Conservation (phyloP, 495 filamentous ascomycete species). For the Penicillium bialowiezense region DNA sequence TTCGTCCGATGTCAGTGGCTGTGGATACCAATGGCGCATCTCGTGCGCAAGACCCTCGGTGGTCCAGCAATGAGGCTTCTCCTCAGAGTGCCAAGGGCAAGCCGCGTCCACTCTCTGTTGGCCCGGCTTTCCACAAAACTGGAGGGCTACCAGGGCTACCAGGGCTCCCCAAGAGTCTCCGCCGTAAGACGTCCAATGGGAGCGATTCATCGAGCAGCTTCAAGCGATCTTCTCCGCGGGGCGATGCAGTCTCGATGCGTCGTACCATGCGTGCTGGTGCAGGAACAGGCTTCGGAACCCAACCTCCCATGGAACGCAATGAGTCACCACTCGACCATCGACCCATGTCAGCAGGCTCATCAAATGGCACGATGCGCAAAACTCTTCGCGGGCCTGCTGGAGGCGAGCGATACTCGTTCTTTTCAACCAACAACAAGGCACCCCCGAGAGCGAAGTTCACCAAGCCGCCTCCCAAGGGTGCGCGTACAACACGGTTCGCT, state of each 20-base stretch:
- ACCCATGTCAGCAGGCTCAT: slow-evolving; percentile 33
- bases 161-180: slow-evolving; percentile 13
- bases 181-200: slow-evolving; percentile 45
- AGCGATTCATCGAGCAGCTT: slow-evolving; percentile 65
- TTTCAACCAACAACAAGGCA: slow-evolving; percentile 45
- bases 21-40: slow-evolving; percentile 9
- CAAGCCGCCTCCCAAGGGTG: slow-evolving; percentile 16
- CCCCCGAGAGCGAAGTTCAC: slow-evolving; percentile 32
- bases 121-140: slow-evolving; percentile 16
- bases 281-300: slow-evolving; percentile 10
- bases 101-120: slow-evolving; percentile 28
- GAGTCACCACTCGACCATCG: slow-evolving; percentile 29
- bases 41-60: slow-evolving; percentile 12
- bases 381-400: slow-evolving; percentile 45
- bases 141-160: not conserved
- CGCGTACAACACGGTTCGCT: slow-evolving; percentile 46
- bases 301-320: slow-evolving; percentile 25
- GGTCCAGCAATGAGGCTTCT: slow-evolving; percentile 6
- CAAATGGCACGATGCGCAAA: slow-evolving; percentile 41
- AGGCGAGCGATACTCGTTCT: slow-evolving; percentile 41
- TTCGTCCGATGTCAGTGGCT: slow-evolving; percentile 25
- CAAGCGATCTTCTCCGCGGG: slow-evolving; percentile 42
- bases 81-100: slow-evolving; percentile 7
- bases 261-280: slow-evolving; percentile 49
- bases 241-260: slow-evolving; percentile 49